phyloP scores from a whole-genome alignment of 805 yeast species.

The Metschnikowia dekortorum region DNA sequence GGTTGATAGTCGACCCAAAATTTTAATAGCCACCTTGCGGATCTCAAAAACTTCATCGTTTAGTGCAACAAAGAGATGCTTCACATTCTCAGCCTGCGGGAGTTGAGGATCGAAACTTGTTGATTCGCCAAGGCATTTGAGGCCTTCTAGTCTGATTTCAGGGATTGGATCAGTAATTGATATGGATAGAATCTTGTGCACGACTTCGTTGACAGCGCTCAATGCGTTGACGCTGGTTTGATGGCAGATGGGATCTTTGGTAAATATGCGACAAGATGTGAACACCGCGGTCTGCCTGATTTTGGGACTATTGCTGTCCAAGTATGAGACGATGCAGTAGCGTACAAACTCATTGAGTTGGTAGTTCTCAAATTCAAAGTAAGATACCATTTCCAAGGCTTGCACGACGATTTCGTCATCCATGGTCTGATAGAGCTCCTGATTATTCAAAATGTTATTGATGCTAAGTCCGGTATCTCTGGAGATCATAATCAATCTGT shows the following conservation, averaged over 20 bases:
- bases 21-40: conserved; percentile 68
- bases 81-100: conserved; percentile 89
- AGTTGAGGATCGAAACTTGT: conserved; percentile 83
- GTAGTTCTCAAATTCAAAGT: conserved; percentile 69
- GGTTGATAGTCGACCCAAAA: conserved; percentile 78
- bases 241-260: conserved; percentile 75
- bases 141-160: conserved; percentile 78
- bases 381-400: conserved; percentile 71
- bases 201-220: conserved; percentile 77
- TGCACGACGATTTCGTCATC: conserved; percentile 58
- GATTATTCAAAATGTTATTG: conserved; percentile 28
- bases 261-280: conserved; percentile 72
- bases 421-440: conserved; percentile 28
- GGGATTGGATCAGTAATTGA: conserved; percentile 86
- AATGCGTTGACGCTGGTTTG: conserved; percentile 80
- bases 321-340: conserved; percentile 75
- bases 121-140: conserved; percentile 57
- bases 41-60: conserved; percentile 88
- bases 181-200: conserved; percentile 72
- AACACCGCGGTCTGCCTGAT: conserved; percentile 83
- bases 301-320: conserved; percentile 72
- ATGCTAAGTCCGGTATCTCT: conserved; percentile 57
- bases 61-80: conserved; percentile 78
- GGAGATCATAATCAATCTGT: conserved; percentile 67
- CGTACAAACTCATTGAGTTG: conserved; percentile 85